Base-by-base conservation (phyloP, 2,329 filamentous ascomycete species). In the Cladobotryum mycophilum region DNA sequence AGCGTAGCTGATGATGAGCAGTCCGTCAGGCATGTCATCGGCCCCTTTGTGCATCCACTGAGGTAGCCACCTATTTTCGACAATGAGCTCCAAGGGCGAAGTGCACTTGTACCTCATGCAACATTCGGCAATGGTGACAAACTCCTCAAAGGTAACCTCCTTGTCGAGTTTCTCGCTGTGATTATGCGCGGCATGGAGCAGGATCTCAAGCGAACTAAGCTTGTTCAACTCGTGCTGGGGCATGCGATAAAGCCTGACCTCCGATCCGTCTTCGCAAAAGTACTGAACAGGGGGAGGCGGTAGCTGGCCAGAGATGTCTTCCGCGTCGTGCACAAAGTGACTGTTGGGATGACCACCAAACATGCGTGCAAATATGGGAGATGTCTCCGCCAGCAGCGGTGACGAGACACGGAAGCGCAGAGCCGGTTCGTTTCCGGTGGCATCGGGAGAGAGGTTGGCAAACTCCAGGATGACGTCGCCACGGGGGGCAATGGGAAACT, bases 401-500 rank as follows among this genome's bases (percentile, higher is more conserved):
- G 76, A 78, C 0, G 75, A 77, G 5, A 80, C 76, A 5, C 75
- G 69, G 48, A 79, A 80, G 5, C 75, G 69, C 11, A 76, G 56
- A 1, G 72, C 69, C 0, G 75, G 73, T 44, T 70, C 66, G 11
- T 55, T 55, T 17, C 55, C 52, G 1, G 55, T 57, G 17, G 60
- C 54, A 14, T 71, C 68, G 7, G 62, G 61, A 1, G 58, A 62
- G 1, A 62, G 57, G 53, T 79, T 77, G 48, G 71, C 67, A 53
- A 80, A 80, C 53, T 80, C 77, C 33, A 80, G 67, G 22, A 80
- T 68, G 3, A 69, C 69, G 53, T 80, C 76, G 6, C 78, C 76
- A 2, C 66, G 66, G 1, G 67, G 65, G 0, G 71, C 66, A 47
- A 80, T 74, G 35, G 64, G 59, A 40, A 67, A 68, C 48, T 79